phyloP scores from a whole-genome alignment of 768 basidiomycete genomes.

The Mycena chlorophos region DNA sequence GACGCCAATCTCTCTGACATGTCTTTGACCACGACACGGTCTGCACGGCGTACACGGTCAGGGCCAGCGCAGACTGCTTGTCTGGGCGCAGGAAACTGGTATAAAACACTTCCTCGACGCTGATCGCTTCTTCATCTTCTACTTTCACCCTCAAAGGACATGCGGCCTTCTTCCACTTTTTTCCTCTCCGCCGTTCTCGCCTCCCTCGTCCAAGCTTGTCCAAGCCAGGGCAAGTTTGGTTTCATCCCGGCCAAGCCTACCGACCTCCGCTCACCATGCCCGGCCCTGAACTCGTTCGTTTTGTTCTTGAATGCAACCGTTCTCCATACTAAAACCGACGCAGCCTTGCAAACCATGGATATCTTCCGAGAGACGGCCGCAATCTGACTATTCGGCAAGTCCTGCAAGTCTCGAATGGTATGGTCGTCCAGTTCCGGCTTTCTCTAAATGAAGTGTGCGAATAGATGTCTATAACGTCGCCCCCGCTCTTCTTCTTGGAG shows the following conservation, averaged over 20 bases:
- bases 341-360: constrained; percentile 19
- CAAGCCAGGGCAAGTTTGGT: constrained; percentile 9
- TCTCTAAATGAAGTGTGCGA: not conserved
- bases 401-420: constrained; percentile 13
- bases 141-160: not conserved
- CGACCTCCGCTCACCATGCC: constrained; percentile 17
- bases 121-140: not conserved
- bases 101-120: too few species aligned
- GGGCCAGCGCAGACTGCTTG: too few species aligned
- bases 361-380: constrained; percentile 15
- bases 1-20: too few species aligned
- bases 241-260: constrained; percentile 13
- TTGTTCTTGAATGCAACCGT: not conserved
- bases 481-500: constrained; percentile 12
- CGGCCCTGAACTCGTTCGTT: constrained; percentile 17
- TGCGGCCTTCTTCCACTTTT: constrained; percentile 8
- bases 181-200: not conserved
- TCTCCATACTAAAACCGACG: not conserved
- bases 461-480: constrained; percentile 21
- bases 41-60: too few species aligned
- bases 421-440: not conserved
- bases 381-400: constrained; percentile 15
- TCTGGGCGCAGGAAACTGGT: too few species aligned
- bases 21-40: too few species aligned
- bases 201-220: not conserved